Evolutionary conservation across 768 basidiomycete genomes (phyloP).

Genomic region (Boletus subparvulus): DNA sequence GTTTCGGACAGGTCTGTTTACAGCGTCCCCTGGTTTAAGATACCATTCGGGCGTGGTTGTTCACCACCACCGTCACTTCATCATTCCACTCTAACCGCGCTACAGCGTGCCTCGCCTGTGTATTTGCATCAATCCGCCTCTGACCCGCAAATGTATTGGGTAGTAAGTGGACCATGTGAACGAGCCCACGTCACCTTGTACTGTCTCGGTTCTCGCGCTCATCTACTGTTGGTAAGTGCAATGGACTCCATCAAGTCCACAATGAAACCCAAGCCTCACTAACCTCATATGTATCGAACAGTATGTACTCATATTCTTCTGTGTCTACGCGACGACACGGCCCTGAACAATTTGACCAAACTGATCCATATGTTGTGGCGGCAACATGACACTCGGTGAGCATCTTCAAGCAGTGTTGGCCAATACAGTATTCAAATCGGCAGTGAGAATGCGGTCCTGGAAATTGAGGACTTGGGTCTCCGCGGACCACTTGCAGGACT

Average conservation of each 20-base stretch:
- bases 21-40: neutral
- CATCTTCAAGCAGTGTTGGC: neutral
- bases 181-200: neutral
- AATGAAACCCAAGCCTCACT: neutral
- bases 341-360: slow-evolving; percentile 7
- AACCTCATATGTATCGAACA: neutral
- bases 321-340: slow-evolving; percentile 8
- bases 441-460: slow-evolving; percentile 5
- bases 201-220: slow-evolving; percentile 11
- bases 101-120: neutral
- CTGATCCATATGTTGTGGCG: neutral
- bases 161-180: neutral
- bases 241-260: neutral
- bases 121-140: slow-evolving; percentile 1
- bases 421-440: neutral
- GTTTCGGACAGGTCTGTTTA: slow-evolving; percentile 2
- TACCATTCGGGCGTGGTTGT: neutral
- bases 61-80: neutral
- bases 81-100: slow-evolving; percentile 7
- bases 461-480: slow-evolving; percentile 12
- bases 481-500: slow-evolving; percentile 24
- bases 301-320: slow-evolving; percentile 1
- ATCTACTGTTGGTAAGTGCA: neutral
- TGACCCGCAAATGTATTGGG: slow-evolving; percentile 6
- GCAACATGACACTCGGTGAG: neutral